Evolutionary conservation across 2,329 filamentous ascomycete species (phyloP), one percentile per base, ranked within the genome.

Genomic region (Aspergillus brasiliensis): DNA sequence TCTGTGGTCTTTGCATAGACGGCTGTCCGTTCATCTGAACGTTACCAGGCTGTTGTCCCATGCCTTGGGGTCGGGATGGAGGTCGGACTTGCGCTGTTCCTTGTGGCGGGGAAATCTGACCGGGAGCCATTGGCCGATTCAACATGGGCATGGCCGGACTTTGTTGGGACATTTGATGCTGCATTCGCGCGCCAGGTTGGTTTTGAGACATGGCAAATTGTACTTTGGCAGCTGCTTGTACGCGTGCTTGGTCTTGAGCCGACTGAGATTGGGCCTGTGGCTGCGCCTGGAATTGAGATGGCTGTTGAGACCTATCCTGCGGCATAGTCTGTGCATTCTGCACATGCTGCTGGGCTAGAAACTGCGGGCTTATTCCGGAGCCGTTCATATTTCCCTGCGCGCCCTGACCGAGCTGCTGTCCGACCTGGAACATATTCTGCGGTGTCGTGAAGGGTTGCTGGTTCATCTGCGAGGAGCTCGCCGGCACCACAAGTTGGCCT

Each of bases 401-500:
- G 44, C 70, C 73, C 62, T 78, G 79, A 10, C 73, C 72, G 47
- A 77, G 72, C 62, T 78, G 79, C 56, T 81, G 77, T 17, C 70
- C 66, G 25, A 73, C 66, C 53, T 72, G 69, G 40, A 78, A 73
- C 70, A 79, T 74, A 62, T 79, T 77, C 59, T 77, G 75, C 54
- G 77, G 75, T 5, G 73, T 73, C 34, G 75, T 66, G 60, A 78
- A 77, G n/a, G 73, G 73, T 19, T 71, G 69, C 48, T 77, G 75
- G 47, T 75, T 73, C 65, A 80, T 82, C 61, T 80, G 79, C 55
- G 83, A 83, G 67, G 83, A 85, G 71, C 84, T 88, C 6, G 85
- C 86, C 8, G 86, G 86, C 3, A 88, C 86, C n/a, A 88, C 86
- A 44, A 84, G 76, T 62, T 86, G 84, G 8, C 86, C 86, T 51